These are phyloP conservation scores for Blastocystis sp. DNA, from an alignment of 352 stramenopile genomes.

Conservation along the genomic window DNA sequence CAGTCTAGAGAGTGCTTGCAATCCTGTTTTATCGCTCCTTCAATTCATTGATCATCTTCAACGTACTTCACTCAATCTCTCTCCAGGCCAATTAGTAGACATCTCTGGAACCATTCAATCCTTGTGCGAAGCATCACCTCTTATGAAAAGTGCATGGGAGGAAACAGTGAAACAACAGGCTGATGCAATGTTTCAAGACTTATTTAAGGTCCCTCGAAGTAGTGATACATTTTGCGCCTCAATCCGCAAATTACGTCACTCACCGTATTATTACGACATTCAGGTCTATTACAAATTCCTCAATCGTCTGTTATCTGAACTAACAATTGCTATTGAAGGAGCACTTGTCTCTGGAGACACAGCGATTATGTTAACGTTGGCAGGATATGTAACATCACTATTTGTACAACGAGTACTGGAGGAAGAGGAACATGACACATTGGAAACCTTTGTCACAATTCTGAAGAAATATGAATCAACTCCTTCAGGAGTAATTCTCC, in stretches of 20 bases:
- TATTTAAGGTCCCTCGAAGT: background rate
- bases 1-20: background rate
- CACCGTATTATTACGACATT: background rate
- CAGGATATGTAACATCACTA: background rate
- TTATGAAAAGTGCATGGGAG: conserved; percentile 17
- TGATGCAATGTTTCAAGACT: background rate
- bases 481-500: background rate
- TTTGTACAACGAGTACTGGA: background rate
- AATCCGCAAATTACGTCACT: background rate
- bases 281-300: conserved; percentile 26
- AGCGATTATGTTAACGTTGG: background rate
- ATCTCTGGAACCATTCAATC: background rate
- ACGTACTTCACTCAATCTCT: background rate
- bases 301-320: background rate
- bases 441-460: background rate
- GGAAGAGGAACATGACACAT: background rate
- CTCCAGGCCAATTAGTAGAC: background rate
- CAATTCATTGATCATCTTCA: background rate
- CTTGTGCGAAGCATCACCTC: background rate
- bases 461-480: background rate
- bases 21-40: conserved; percentile 4
- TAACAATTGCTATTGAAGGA: background rate
- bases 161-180: background rate
- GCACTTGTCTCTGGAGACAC: background rate
- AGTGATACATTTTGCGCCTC: background rate